Percentiles rank a stretch among this genome's conserved stretches.
phyloP scores from a whole-genome alignment of 345 rosid genomes.

The Brassica nigra region DNA sequence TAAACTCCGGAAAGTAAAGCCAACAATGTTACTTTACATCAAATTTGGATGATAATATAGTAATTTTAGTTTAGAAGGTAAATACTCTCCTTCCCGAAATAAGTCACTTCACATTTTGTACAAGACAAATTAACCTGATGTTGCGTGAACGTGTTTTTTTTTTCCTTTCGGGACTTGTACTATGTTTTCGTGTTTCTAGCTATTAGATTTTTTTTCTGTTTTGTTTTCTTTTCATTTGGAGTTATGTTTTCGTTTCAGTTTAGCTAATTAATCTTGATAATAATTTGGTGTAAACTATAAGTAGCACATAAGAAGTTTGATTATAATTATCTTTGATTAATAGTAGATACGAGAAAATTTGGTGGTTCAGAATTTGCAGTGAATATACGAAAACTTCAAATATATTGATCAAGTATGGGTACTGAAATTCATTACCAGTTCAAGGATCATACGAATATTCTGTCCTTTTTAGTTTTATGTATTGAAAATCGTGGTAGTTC shows the following conservation, averaged over 20 bases:
- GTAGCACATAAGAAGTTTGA: background rate
- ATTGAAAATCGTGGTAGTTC: background rate
- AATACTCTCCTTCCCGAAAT: background rate
- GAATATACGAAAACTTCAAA: background rate
- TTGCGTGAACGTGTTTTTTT: background rate
- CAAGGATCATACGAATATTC: background rate
- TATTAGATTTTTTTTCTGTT: background rate
- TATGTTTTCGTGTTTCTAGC: background rate
- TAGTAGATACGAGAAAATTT: background rate
- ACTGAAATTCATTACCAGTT: background rate
- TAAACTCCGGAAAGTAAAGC: background rate
- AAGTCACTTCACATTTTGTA: background rate
- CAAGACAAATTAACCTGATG: conserved; percentile 4
- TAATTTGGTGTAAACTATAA: background rate
- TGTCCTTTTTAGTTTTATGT: background rate
- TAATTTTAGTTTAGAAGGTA: background rate
- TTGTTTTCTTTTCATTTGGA: background rate
- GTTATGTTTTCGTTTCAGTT: background rate
- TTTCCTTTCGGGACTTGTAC: background rate
- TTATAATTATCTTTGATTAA: background rate
- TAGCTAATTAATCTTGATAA: background rate
- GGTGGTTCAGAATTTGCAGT: background rate
- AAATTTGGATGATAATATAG: background rate
- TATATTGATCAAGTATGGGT: background rate
- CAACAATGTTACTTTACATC: background rate